Conservation (phyloP, 1,284 basidiomycete genomes). For the Testicularia cyperi region DNA sequence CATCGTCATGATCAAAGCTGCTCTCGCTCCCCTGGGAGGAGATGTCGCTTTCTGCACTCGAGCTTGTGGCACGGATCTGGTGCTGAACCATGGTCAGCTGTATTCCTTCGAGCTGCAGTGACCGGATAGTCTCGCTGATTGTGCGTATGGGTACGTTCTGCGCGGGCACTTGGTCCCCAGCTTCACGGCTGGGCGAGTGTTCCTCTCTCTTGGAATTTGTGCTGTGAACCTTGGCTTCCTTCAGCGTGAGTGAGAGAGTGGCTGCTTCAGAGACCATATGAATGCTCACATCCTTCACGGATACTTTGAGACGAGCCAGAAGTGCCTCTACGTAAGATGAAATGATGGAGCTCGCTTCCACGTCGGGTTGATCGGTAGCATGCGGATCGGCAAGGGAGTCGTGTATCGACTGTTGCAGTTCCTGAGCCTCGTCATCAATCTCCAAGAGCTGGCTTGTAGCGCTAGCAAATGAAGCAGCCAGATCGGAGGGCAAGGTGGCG, state of each 20-base stretch:
- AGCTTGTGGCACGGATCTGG: too few relatives aligned
- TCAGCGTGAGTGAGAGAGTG: slow-evolving; percentile 20
- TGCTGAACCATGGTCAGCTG: too few relatives aligned
- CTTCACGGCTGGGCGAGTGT: neutral
- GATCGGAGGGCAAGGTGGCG: too few relatives aligned
- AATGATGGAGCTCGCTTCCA: slow-evolving; percentile 20
- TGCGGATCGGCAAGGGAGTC: slow-evolving; percentile 23
- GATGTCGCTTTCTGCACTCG: too few relatives aligned
- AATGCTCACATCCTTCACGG: slow-evolving; percentile 15
- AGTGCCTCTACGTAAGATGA: slow-evolving; percentile 41
- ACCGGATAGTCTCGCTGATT: slow-evolving; percentile 17
- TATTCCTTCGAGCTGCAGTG: slow-evolving; percentile 10
- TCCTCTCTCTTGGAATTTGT: slow-evolving; percentile 20
- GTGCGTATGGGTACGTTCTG: neutral
- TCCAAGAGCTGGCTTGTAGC: slow-evolving; percentile 38
- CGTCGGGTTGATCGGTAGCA: slow-evolving; percentile 2
- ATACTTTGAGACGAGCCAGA: slow-evolving; percentile 38
- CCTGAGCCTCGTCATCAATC: slow-evolving; percentile 29
- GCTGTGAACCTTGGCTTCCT: slow-evolving; percentile 9
- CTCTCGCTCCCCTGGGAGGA: too few relatives aligned
- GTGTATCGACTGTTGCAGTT: slow-evolving; percentile 42
- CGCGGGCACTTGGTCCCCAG: neutral
- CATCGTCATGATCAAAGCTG: too few relatives aligned
- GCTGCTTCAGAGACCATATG: slow-evolving; percentile 8
- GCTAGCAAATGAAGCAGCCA: slow-evolving; percentile 25